Base-by-base conservation (phyloP, 169 alveolate species). In the Plasmodium blacklocki region DNA sequence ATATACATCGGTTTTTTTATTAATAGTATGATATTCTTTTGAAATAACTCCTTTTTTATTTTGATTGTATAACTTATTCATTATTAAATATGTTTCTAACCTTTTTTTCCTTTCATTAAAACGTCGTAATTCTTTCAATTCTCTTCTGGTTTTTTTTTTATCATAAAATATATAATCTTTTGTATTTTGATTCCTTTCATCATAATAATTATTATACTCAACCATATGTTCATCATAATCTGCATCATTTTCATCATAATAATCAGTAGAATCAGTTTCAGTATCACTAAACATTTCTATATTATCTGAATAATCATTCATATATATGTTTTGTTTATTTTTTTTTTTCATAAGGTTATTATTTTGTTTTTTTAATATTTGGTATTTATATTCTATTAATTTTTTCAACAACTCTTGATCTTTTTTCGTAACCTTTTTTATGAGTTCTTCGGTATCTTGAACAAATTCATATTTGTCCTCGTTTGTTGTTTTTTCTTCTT, bases 261-360 rank as follows among this genome's bases (percentile, higher is more conserved):
- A 39, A 45, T 21, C 5, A 19, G 18, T 66, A 3, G 54, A 19
- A 23, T 21, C 75, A 3, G 14, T 29, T 1, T 49, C 83, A 0
- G 85, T 49, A 21, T 80, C 91, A 58, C 91, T 83, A 70, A 83
- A 83, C 91, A 83, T 83, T n/a, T 56, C 86, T 19, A 68, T 68
- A 14, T 83, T 85, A 6, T 83, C 85, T 8, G 91, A 70, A 45
- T 68, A 39, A 39, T 56, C 86, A 47, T 83, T 83, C 19, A 7
- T 68, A 56, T 83, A 83, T 11, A 83, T 83, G 4, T 68, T 83
- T 19, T 49, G 54, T 70, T 83, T 83, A 19, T 52, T 83, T 26
- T 83, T 83, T 32, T 63, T 83, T 45, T 83, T 71, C 43, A 9
- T 21, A 15, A 83, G 32, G 23, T 83, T 67, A 12, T 67, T 60